Evolutionary conservation across 2,329 filamentous ascomycete species (phyloP).

Genomic region (Intubia oerlemansii): DNA sequence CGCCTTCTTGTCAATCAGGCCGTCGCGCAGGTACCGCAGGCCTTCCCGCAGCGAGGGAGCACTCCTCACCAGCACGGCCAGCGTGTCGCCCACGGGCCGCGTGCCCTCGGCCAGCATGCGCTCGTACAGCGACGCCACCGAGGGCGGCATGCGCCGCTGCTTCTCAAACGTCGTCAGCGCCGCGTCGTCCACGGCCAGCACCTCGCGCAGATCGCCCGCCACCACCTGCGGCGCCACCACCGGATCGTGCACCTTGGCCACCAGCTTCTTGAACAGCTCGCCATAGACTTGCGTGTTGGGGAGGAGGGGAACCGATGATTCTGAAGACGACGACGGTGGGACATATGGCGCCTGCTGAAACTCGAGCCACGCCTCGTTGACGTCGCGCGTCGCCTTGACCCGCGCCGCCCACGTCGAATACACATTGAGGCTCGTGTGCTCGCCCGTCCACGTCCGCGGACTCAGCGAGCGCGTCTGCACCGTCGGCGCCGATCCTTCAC

Average conservation of each 20-base stretch:
- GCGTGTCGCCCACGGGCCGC: conserved; percentile 23
- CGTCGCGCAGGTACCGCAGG: conserved; percentile 26
- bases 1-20: conserved; percentile 10
- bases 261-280: conserved; percentile 38
- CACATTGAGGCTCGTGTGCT: conserved; percentile 13
- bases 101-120: conserved; percentile 31
- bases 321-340: conserved; percentile 9
- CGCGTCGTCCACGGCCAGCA: conserved; percentile 28
- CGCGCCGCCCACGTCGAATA: conserved; percentile 29
- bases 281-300: conserved; percentile 27
- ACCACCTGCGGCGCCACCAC: conserved; percentile 11
- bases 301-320: too few species aligned
- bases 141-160: conserved; percentile 38
- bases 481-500: conserved; percentile 32
- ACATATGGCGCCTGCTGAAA: conserved; percentile 18
- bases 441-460: conserved; percentile 13
- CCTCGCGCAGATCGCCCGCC: conserved; percentile 39
- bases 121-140: conserved; percentile 32
- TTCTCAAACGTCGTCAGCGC: conserved; percentile 45
- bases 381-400: conserved; percentile 36
- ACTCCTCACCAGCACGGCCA: conserved; percentile 33
- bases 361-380: conserved; percentile 36
- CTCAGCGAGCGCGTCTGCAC: conserved; percentile 27
- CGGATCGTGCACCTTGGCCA: conserved; percentile 13
- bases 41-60: conserved; percentile 25